A percentile compares a stretch with the other conserved stretches of the same genome.
These are phyloP conservation scores for Hirschioporus abietinus DNA, from an alignment of 768 basidiomycete species.

Conservation along the genomic window DNA sequence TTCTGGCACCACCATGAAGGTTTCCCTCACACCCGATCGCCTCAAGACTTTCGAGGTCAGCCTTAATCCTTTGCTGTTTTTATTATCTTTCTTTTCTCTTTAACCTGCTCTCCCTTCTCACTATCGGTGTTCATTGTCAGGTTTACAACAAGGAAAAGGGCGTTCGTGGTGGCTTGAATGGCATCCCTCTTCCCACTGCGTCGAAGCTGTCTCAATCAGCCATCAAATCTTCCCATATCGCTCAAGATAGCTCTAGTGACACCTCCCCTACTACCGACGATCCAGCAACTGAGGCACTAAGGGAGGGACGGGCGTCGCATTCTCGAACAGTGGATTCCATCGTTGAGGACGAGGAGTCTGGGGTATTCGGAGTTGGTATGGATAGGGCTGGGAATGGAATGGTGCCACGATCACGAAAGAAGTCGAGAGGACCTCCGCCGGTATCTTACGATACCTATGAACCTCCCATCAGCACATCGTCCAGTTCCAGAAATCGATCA, in stretches of 20 bases:
- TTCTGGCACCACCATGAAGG: constrained; percentile 87
- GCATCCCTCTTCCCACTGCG: constrained; percentile 11
- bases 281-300: constrained; percentile 5
- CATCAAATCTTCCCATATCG: constrained; percentile 8
- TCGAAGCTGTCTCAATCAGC: constrained; percentile 8
- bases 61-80: constrained; percentile 17
- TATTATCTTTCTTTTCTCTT: constrained; percentile 11
- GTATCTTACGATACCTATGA: constrained; percentile 27
- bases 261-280: constrained; percentile 4
- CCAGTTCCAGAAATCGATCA: constrained; percentile 26
- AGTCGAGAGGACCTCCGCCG: constrained; percentile 27
- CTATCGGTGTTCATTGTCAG: no score
- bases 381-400: constrained; percentile 13
- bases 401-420: constrained; percentile 28
- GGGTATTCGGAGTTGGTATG: constrained; percentile 15
- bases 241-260: constrained; percentile 11
- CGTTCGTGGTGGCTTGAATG: constrained; percentile 17
- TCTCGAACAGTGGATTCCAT: constrained; percentile 1
- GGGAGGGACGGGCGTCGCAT: not conserved
- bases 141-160: constrained; percentile 72
- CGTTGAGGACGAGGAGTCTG: constrained; percentile 21
- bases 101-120: constrained; percentile 10
- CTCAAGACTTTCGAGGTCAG: constrained; percentile 90
- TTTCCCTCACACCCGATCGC: constrained; percentile 92
- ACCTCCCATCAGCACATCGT: constrained; percentile 27